Percentiles rank a stretch among this genome's conserved stretches.
phyloP scores from a whole-genome alignment of 257 asterid species.

The Jasminum sambac region DNA sequence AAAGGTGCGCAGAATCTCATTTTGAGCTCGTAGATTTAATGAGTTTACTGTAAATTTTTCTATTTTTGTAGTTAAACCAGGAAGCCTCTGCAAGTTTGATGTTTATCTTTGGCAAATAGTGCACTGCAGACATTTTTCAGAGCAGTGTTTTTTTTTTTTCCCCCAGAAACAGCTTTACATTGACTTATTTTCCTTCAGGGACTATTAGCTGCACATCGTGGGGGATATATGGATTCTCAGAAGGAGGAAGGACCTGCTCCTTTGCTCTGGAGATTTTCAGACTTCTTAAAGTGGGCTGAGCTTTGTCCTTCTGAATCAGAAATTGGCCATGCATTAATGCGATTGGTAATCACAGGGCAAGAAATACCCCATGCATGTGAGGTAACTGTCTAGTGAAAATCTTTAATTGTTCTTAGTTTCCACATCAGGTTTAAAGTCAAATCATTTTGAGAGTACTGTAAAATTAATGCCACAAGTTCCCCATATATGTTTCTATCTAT shows the following conservation, averaged over 20 bases:
- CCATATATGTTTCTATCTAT: not conserved
- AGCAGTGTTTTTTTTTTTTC: not conserved
- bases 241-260: slow-evolving; percentile 99
- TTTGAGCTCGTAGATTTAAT: not conserved
- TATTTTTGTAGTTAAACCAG: slow-evolving; percentile 15
- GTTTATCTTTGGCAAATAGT: not conserved
- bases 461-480: not conserved
- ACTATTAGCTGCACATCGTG: slow-evolving; percentile 98
- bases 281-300: slow-evolving; percentile 98
- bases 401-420: slow-evolving; percentile 2
- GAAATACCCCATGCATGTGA: slow-evolving; percentile 99
- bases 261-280: slow-evolving; percentile 91
- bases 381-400: slow-evolving; percentile 41
- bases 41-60: not conserved
- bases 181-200: slow-evolving; percentile 51
- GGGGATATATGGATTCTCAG: slow-evolving; percentile 98
- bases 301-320: slow-evolving; percentile 96
- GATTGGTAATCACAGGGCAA: slow-evolving; percentile 94
- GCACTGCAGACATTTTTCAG: slow-evolving; percentile 17
- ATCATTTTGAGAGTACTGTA: slow-evolving; percentile 4
- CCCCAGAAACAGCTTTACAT: slow-evolving; percentile 12
- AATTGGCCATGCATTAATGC: slow-evolving; percentile 95
- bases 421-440: not conserved
- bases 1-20: slow-evolving; percentile 52
- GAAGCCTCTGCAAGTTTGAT: slow-evolving; percentile 7